phyloP scores from a whole-genome alignment of 495 filamentous ascomycete genomes.

The Neurospora sp. region DNA sequence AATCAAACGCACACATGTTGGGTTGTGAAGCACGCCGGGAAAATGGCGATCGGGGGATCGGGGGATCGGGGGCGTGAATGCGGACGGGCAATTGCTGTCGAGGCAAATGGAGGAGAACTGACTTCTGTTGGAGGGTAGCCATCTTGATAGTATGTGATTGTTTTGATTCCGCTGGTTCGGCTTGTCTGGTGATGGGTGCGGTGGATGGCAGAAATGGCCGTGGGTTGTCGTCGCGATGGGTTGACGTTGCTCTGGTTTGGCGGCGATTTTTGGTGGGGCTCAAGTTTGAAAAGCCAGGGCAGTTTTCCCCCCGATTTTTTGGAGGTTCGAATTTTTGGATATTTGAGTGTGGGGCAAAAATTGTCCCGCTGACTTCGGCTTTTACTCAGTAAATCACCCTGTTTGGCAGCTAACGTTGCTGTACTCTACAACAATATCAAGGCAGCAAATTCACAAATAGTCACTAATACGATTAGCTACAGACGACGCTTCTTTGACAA shows the following conservation, averaged over 20 bases:
- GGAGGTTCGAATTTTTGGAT: conserved; percentile 21
- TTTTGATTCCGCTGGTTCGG: neutral
- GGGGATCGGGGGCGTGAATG: neutral
- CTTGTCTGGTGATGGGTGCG: neutral
- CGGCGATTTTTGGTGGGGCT: conserved; percentile 21
- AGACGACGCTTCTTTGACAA: neutral
- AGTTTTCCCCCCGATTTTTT: neutral
- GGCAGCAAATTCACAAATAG: neutral
- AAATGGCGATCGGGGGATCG: neutral
- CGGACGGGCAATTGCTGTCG: neutral
- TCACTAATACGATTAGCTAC: neutral
- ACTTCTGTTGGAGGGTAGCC: neutral
- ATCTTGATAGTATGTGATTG: neutral
- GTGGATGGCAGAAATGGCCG: neutral
- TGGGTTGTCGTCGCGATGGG: neutral
- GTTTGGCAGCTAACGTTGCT: neutral
- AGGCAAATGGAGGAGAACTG: neutral
- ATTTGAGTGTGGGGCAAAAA: conserved; percentile 30
- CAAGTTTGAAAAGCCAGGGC: conserved; percentile 3
- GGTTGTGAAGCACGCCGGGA: neutral
- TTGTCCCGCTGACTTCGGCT: conserved; percentile 5
- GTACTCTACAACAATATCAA: neutral
- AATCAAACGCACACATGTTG: neutral
- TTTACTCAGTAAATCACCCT: neutral
- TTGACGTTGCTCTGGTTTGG: conserved; percentile 4